A percentile compares a stretch with the other conserved stretches of the same genome.
Evolutionary conservation across 2,329 filamentous ascomycete genomes (phyloP).

Genomic region (Epichloe hybrida): DNA sequence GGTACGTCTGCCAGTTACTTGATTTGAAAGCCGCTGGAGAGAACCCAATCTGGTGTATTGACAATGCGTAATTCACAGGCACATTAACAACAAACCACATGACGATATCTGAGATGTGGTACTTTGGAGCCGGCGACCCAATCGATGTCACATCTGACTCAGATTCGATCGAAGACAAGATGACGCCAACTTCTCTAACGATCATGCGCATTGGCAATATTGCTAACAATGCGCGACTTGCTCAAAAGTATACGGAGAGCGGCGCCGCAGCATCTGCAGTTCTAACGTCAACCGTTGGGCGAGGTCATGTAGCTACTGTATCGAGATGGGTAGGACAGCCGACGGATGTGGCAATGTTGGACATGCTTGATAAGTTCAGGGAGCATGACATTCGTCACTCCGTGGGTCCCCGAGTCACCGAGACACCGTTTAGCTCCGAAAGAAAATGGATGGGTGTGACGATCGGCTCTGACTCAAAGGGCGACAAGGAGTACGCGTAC

Average conservation of each 20-base stretch:
- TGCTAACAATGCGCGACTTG: slow-evolving; percentile 82
- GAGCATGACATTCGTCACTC: slow-evolving; percentile 85
- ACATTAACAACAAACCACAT: slow-evolving; percentile 97
- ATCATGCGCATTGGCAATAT: slow-evolving; percentile 90
- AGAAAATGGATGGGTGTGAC: slow-evolving; percentile 99
- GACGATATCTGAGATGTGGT: slow-evolving; percentile 95
- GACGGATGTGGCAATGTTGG: slow-evolving; percentile 93
- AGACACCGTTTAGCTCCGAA: slow-evolving; percentile 93
- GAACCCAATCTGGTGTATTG: background rate
- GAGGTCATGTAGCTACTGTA: slow-evolving; percentile 45
- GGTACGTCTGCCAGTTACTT: slow-evolving; percentile 29
- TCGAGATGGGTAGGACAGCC: slow-evolving; percentile 95
- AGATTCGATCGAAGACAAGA: slow-evolving; percentile 39
- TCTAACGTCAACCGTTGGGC: slow-evolving; percentile 66
- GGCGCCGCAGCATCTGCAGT: slow-evolving; percentile 59
- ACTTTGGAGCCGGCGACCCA: slow-evolving; percentile 54
- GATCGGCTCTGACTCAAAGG: slow-evolving; percentile 47
- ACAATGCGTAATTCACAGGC: slow-evolving; percentile 28
- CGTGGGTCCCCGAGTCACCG: slow-evolving; percentile 66
- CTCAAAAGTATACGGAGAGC: slow-evolving; percentile 56
- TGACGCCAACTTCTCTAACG: slow-evolving; percentile 61
- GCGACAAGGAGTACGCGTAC: slow-evolving; percentile 70
- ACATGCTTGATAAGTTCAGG: slow-evolving; percentile 78
- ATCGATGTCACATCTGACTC: slow-evolving; percentile 42
- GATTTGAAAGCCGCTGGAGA: background rate